Percentiles rank a stretch among this genome's conserved stretches.
Conservation (phyloP, 352 stramenopile genomes). For the Globisporangium cederbergense region DNA sequence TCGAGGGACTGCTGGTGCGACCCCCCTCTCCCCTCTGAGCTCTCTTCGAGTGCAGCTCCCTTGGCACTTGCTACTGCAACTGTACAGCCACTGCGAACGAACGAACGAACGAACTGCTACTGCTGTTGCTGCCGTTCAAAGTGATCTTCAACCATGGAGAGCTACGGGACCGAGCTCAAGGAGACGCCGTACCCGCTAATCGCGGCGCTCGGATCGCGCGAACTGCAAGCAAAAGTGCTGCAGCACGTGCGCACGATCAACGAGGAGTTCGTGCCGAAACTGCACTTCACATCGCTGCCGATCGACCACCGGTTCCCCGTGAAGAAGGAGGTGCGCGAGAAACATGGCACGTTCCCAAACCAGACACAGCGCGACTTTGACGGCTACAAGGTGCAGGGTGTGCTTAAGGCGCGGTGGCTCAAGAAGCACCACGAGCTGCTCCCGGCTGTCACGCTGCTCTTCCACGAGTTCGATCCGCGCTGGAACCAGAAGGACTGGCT, state of each 20-base stretch:
- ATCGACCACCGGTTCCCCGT: conserved; percentile 71
- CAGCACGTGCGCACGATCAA: conserved; percentile 65
- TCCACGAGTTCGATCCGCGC: conserved; percentile 82
- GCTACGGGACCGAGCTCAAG: conserved; percentile 77
- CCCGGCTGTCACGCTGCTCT: conserved; percentile 75
- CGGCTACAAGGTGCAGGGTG: conserved; percentile 58
- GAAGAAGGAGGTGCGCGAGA: conserved; percentile 85
- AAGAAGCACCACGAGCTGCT: conserved; percentile 87
- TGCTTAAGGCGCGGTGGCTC: conserved; percentile 80
- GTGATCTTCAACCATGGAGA: conserved; percentile 61
- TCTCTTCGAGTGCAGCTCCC: background rate
- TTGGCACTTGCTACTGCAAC: background rate
- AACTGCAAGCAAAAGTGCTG: conserved; percentile 76
- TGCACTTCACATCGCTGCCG: conserved; percentile 70
- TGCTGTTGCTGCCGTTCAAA: no score
- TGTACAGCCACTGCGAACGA: no score
- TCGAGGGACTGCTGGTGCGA: background rate
- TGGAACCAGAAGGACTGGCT: conserved; percentile 73
- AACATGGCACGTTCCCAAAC: conserved; percentile 80
- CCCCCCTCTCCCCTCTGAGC: background rate
- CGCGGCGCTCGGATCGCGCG: conserved; percentile 64
- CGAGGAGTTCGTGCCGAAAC: conserved; percentile 78
- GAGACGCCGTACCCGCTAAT: conserved; percentile 87
- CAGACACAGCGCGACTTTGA: conserved; percentile 83
- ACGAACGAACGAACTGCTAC: no score